Conservation (phyloP, 2,329 filamentous ascomycete genomes). For the Bipolaris bicolor region DNA sequence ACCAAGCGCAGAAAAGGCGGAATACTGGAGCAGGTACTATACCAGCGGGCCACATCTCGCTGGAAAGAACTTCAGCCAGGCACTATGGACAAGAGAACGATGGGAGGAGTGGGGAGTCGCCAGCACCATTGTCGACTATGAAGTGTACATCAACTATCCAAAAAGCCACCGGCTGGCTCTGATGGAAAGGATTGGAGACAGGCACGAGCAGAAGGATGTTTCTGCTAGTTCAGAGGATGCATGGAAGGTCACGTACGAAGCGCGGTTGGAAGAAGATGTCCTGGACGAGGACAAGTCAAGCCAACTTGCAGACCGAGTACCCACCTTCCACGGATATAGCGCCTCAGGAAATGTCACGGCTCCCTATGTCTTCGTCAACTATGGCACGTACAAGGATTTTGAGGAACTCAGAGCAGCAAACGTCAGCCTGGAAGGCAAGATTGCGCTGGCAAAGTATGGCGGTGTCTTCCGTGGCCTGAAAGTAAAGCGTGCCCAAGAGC, state of each 20-base stretch:
- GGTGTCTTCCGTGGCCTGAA: slow-evolving; percentile 88
- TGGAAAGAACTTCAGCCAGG: slow-evolving; percentile 59
- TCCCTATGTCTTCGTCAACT: slow-evolving; percentile 87
- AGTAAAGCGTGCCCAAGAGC: slow-evolving; percentile 87
- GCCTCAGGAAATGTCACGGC: slow-evolving; percentile 90
- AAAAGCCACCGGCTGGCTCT: slow-evolving; percentile 55
- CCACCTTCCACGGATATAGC: slow-evolving; percentile 94
- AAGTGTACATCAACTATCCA: slow-evolving; percentile 60
- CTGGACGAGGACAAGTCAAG: slow-evolving; percentile 83
- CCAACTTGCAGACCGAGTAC: slow-evolving; percentile 72
- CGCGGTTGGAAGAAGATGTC: slow-evolving; percentile 81
- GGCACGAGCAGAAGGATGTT: slow-evolving; percentile 49
- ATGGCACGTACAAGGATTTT: slow-evolving; percentile 84
- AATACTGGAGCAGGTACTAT: slow-evolving; percentile 59
- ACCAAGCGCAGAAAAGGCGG: slow-evolving; percentile 59
- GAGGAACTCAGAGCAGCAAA: slow-evolving; percentile 79
- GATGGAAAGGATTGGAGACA: slow-evolving; percentile 59
- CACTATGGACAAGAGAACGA: slow-evolving; percentile 57
- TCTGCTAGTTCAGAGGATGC: slow-evolving; percentile 39
- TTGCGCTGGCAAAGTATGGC: slow-evolving; percentile 86
- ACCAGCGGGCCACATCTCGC: slow-evolving; percentile 59
- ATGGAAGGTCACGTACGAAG: slow-evolving; percentile 75
- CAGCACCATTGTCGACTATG: slow-evolving; percentile 56
- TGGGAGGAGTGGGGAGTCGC: slow-evolving; percentile 58
- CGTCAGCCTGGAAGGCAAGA: slow-evolving; percentile 79